Evolutionary conservation across 1,139 yeast genomes (phyloP), one percentile per base, ranked within the genome.

Genomic region (Citeromyces siamensis): DNA sequence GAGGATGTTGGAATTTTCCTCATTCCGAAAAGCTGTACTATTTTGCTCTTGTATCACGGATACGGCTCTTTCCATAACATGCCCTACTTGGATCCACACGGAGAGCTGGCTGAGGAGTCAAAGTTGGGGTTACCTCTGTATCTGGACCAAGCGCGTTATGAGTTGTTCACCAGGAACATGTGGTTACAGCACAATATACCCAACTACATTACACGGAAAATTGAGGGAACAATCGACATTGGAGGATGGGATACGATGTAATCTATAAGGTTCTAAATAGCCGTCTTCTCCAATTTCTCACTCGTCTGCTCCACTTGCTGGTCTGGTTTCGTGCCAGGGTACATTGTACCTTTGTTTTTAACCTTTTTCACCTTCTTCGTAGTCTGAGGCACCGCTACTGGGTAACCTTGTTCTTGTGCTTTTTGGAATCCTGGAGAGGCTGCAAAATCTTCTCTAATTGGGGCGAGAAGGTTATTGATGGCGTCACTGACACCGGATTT

Each of bases 201-300:
- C 2, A 85, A 84, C 46, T 66, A 68, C 39, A 77, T 88, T 34
- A 88, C 85, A 1, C 66, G 97, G 45, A 77, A 75, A 44, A 64
- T 90, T 23, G 96, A 88, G 47, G 74, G 78, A 34, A 74, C 71
- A 6, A 59, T 78, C 27, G 97, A 90, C 56, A 74, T 82, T 26
- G 97, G 97, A 9, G 97, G 97, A 1, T 90, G 98, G 98, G 93
- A 82, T 48, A 84, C 96, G 1, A 61, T 88, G 50, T 88, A 61
- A 52, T 21, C 9, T 26, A 19, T 23, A 19, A 21, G 16, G 21
- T 22, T 28, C 39, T 39, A 28, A 19, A 13, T 31, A 34, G 31
- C 46, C 14, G 63, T 38, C 38, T 56, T 53, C 36, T 58, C 56
- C 32, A 64, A 44, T 42, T 57, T 50, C 45, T 60, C 51, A 20